Evolutionary conservation across 2,329 filamentous ascomycete species (phyloP), one percentile per base, ranked within the genome.

Genomic region (Colletotrichum higginsianum): DNA sequence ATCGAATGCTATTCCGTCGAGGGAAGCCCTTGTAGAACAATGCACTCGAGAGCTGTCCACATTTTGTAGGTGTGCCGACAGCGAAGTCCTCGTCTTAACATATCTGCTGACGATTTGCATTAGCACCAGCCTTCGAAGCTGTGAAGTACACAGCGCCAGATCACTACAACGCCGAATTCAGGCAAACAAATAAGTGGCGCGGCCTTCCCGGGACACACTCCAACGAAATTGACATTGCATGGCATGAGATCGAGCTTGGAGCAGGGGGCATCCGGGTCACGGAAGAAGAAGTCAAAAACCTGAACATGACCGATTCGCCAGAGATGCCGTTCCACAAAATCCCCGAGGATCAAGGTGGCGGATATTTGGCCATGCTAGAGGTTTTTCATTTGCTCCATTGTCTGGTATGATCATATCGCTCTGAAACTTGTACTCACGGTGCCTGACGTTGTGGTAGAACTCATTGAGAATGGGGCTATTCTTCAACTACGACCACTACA

Each of bases 181-280:
- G 67, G 23, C 67, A 71, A 23, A 62, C 50, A 0, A 71, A 71
- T 35, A 71, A 67, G n/a, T 71, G 67, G 67, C 67, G 67, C 16
- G 67, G 56, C 2, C 63, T 63, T 1, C 63, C 67, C 18, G 63
- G 67, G 2, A 56, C 53, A 4, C 67, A 71, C 21, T 71, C 67
- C 21, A 71, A 71, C 15, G 63, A 60, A 1, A 26, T 71, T 16
- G 57, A 71, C 2, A 21, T 67, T 3, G 67, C 67, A 1, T 71
- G 67, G 67, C 67, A 71, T 23, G 63, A 67, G 42, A 71, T 71
- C 7, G 67, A 71, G 26, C 4, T 67, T 8, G 67, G 67, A 2
- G 67, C 67, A 0, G 67, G 67, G 9, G 67, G 67, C 8, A 71
- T 71, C 30, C 30, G 63, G 35, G 63, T 71, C 7, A 61, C 67